Base-by-base conservation (phyloP, 176 grass and related monocot genomes). In the Carex pumila region DNA sequence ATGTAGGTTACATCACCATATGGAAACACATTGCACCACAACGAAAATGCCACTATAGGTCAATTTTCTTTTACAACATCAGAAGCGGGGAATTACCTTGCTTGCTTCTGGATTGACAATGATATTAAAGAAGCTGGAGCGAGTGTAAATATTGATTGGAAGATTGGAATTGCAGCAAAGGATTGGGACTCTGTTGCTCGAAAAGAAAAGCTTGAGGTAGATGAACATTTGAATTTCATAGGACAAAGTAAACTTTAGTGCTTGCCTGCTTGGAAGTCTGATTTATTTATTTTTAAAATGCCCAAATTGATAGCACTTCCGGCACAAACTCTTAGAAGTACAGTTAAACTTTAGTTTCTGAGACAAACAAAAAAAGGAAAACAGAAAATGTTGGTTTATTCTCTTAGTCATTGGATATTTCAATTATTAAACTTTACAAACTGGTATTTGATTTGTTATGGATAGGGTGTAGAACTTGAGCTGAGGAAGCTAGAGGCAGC, bases 161-260 rank as follows among this genome's bases (percentile, higher is more conserved):
- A 93, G 79, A 90, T 91, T 65, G 96, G 96, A 6, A 91, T 99
- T 75, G 96, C 93, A 57, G 80, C 93, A 10, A 91, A 92, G 88
- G 93, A 99, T 67, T 95, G 93, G 91, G 96, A 93, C 86, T 87
- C 90, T 64, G 89, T 99, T 43, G 96, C 91, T 87, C 92, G 87
- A 66, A 98, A 99, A 70, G 91, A 99, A 83, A 99, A 99, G 81
- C 86, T 99, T 79, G 87, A 98, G 92, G 96, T 93, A 29, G 68
- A 58, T 55, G 32, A 55, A 77, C 65, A 52, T 61, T 85, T 83
- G 45, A 85, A 62, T 78, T 85, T 77, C 63, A 79, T 55, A 49
- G n/a, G 30, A 81, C 47, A 67, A 19, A 65, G 15, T 73, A 50
- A 73, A 73, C 9, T 50, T 73, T 73, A 22, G 70, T 52, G 3